Evolutionary conservation across 495 filamentous ascomycete species (phyloP), one percentile per base, ranked within the genome.

Genomic region (Talaromyces borbonicus): DNA sequence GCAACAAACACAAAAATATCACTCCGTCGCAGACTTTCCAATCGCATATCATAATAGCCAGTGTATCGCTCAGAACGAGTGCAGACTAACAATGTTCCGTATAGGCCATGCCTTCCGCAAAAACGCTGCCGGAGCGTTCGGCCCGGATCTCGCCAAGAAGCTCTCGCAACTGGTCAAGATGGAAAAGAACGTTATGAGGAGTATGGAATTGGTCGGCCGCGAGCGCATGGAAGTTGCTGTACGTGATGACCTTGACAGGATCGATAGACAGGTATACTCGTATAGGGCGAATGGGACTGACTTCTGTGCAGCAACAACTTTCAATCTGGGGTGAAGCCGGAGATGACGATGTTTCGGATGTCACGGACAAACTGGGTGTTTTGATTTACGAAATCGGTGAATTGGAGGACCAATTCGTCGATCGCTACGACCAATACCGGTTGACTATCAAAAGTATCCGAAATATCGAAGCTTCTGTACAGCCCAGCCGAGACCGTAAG

Each of bases 121-220:
- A 63, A 85, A 84, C 45, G 74, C 89, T 42, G 90, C 90, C 47
- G 92, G 92, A 48, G 86, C 88, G 58, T 97, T 93, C 64, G 93
- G 92, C 47, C 93, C 92, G 47, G 92, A 98, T 47, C 83, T 98
- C 24, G 84, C 93, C 44, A 90, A 92, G 74, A 98, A 98, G 79
- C 80, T 98, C 46, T 83, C 90, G 20, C 87, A 94, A 73, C 79
- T 98, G 27, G 92, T 98, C 49, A 97, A 98, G 75, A 97, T 98
- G 93, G 92, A 98, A 72, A 98, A 98, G 84, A 97, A 98, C 58
- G 84, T 94, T 38, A 98, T 98, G 92, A 85, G 92, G 57, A 95
- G 89, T 61, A 81, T 98, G 77, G 92, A 97, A 63, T 72, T 90
- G 43, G 92, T 97, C 31, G 85, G 88, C 25, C 80, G 87, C 52